These are phyloP conservation scores for Neohortaea acidophila DNA, from an alignment of 495 filamentous ascomycete species.

Conservation along the genomic window DNA sequence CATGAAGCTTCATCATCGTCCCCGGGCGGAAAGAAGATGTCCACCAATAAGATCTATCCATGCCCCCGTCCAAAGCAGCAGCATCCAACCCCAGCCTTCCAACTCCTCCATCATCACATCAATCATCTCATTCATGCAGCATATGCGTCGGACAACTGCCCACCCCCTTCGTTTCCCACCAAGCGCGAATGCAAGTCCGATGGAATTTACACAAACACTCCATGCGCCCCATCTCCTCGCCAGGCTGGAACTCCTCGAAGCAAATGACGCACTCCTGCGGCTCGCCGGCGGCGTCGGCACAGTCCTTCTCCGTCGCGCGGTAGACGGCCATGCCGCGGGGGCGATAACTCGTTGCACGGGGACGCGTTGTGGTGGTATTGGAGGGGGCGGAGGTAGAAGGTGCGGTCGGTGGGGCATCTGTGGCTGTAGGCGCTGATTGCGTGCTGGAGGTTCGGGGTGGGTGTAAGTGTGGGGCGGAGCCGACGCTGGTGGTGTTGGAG, in stretches of 20 bases:
- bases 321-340: conserved; percentile 39
- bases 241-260: conserved; percentile 86
- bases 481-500: neutral
- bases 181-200: conserved; percentile 30
- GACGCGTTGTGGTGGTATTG: conserved; percentile 1
- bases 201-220: conserved; percentile 95
- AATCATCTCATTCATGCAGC: conserved; percentile 22
- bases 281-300: conserved; percentile 48
- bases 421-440: neutral
- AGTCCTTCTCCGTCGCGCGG: conserved; percentile 82
- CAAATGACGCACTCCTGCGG: conserved; percentile 78
- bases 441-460: no score
- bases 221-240: conserved; percentile 64
- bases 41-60: no score
- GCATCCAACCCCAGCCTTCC: no score
- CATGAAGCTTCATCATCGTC: no score
- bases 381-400: conserved; percentile 4
- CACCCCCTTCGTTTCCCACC: conserved; percentile 28
- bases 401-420: neutral
- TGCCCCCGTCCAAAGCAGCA: no score
- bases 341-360: conserved; percentile 13
- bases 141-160: conserved; percentile 31
- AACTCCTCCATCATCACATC: no score
- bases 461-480: conserved; percentile 10
- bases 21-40: no score